Evolutionary conservation across 1,139 yeast species (phyloP), one percentile per base, ranked within the genome.

Genomic region (Candida smagusa): DNA sequence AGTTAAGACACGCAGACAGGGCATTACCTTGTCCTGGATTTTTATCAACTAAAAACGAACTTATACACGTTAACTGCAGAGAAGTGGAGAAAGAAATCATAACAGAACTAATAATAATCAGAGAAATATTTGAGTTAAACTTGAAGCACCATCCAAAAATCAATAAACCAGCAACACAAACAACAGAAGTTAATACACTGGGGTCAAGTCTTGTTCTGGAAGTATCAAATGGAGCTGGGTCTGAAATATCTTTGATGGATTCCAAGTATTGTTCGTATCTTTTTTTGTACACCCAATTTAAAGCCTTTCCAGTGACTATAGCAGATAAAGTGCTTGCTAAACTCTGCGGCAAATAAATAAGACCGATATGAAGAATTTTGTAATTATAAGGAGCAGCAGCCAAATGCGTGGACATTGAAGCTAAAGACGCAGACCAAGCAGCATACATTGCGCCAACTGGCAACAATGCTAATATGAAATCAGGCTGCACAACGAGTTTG

Each of bases 101-200:
- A 19, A 53, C 45, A 5, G 68, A 54, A 9, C 66, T 54, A 6
- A 67, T 54, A 24, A 65, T 59, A 8, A 65, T 59, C 4, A 69
- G 56, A n/a, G 58, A 40, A 6, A 64, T 49, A 31, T 54, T 51
- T 26, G 47, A 43, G 25, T 49, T 44, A 34, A 40, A 57, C 34
- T 67, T 59, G 11, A 68, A 42, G 37, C 71, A 63, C 73, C 73
- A 68, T 2, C 72, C 73, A 46, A 61, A 67, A 1, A 65, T 60
- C 2, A 63, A 19, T n/a, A 61, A 45, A 0, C 72, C 72, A 7
- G 50, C 37, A 7, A 59, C 42, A 45, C n/a, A 45, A 2, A 58
- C 22, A 2, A 44, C 16, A 2, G 59, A 53, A 1, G 69, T 65
- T 1, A 55, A 34, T 3, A 62, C 36, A 12, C 60, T 48, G 13